Conservation (phyloP, 1,139 yeast species). For the Pichia sp. region DNA sequence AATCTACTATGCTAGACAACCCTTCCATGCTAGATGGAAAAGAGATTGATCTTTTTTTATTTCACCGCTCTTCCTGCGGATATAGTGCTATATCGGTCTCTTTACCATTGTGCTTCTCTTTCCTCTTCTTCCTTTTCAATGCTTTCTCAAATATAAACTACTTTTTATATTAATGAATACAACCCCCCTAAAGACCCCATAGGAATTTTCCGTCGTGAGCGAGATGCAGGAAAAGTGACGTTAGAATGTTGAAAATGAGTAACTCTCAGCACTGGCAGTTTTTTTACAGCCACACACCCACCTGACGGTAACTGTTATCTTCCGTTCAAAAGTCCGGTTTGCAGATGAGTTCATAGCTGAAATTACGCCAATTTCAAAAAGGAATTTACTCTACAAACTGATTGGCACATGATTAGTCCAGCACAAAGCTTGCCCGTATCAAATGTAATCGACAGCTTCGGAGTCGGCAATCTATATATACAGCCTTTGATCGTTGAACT, state of each 20-base stretch:
- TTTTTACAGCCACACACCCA: not conserved
- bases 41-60: conserved; percentile 38
- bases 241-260: not conserved
- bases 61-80: not conserved
- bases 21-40: conserved; percentile 53
- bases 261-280: not conserved
- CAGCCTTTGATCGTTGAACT: not conserved
- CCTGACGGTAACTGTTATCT: no score
- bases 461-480: no score
- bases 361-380: no score
- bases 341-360: no score
- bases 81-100: not conserved
- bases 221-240: not conserved
- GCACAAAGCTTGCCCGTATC: no score
- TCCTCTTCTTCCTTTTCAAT: not conserved
- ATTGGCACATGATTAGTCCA: no score
- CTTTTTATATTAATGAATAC: not conserved
- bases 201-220: not conserved
- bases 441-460: no score
- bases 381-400: no score
- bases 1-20: conserved; percentile 51
- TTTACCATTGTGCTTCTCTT: not conserved
- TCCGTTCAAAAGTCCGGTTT: no score
- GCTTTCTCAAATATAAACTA: not conserved
- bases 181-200: not conserved